Evolutionary conservation across 371 early-diverging fungal genomes (phyloP).

Genomic region (Apophysomyces trapeziformis): DNA sequence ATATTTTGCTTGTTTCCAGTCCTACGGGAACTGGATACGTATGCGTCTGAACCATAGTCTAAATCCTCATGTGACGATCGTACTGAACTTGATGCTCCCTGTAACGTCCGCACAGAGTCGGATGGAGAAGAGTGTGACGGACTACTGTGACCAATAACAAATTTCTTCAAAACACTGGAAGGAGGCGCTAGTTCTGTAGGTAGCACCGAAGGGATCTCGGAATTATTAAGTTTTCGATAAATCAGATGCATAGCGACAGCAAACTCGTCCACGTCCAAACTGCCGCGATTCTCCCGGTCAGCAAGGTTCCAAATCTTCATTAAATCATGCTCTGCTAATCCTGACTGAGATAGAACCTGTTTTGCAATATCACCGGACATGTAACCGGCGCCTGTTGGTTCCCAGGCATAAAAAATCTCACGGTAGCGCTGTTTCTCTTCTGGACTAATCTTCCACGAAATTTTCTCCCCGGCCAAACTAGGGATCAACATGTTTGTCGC

Average conservation of each 20-base stretch:
- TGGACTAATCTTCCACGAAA: constrained; percentile 79
- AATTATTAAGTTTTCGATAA: constrained; percentile 77
- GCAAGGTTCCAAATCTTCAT: constrained; percentile 57
- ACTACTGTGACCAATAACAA: constrained; percentile 47
- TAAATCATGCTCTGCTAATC: constrained; percentile 38
- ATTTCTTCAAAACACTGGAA: constrained; percentile 64
- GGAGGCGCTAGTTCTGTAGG: constrained; percentile 87
- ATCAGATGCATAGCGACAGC: constrained; percentile 60
- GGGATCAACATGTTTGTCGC: constrained; percentile 35
- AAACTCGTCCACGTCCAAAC: constrained; percentile 56
- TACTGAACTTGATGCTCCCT: not conserved
- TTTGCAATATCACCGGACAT: constrained; percentile 83
- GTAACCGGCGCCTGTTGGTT: constrained; percentile 75
- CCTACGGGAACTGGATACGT: constrained; percentile 62
- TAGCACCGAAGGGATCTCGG: constrained; percentile 73
- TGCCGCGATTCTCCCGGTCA: constrained; percentile 50
- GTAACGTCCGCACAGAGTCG: not conserved
- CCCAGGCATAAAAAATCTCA: constrained; percentile 86
- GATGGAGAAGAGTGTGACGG: constrained; percentile 22
- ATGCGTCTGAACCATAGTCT: constrained; percentile 41
- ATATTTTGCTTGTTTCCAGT: constrained; percentile 22
- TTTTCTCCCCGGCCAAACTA: constrained; percentile 23
- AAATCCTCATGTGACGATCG: constrained; percentile 22
- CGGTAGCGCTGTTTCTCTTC: constrained; percentile 84
- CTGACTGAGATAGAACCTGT: constrained; percentile 70